A percentile compares a stretch with the other conserved stretches of the same genome.
phyloP scores from a whole-genome alignment of 139 green algal genomes.

The Chlamydomonas schloesseri region DNA sequence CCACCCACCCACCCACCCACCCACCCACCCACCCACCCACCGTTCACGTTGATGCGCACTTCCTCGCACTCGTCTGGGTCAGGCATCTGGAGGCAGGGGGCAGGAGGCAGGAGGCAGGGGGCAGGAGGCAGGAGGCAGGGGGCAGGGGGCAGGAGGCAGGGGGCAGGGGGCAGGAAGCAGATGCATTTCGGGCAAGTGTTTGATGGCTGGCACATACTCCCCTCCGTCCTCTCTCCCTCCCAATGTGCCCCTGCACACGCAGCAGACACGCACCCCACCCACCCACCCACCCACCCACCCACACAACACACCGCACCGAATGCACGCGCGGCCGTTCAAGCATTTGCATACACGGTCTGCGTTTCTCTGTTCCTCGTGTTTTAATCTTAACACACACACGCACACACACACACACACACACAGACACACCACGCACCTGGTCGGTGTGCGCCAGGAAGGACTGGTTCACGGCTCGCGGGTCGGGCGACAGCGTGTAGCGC shows the following conservation, averaged over 20 bases:
- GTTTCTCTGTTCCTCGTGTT: too few relatives aligned
- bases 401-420: too few relatives aligned
- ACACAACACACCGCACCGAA: too few relatives aligned
- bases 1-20: background rate
- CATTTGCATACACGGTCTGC: too few relatives aligned
- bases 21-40: background rate
- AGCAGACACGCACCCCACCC: background rate
- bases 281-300: background rate
- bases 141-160: background rate
- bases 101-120: background rate
- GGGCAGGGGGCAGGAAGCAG: too few relatives aligned
- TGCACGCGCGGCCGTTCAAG: too few relatives aligned
- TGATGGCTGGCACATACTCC: background rate
- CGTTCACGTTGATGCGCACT: background rate
- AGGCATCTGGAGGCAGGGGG: background rate
- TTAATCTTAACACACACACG: too few relatives aligned
- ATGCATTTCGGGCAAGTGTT: too few relatives aligned
- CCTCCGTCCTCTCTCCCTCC: background rate
- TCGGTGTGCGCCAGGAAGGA: slow-evolving; percentile 4
- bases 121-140: background rate
- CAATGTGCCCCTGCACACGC: too few relatives aligned
- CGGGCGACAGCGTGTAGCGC: slow-evolving; percentile 37
- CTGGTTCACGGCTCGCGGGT: background rate
- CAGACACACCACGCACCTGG: background rate
- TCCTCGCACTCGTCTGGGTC: slow-evolving; percentile 1